phyloP scores from a whole-genome alignment of 371 early-diverging fungal genomes.

The Lichtheimia ornata region DNA sequence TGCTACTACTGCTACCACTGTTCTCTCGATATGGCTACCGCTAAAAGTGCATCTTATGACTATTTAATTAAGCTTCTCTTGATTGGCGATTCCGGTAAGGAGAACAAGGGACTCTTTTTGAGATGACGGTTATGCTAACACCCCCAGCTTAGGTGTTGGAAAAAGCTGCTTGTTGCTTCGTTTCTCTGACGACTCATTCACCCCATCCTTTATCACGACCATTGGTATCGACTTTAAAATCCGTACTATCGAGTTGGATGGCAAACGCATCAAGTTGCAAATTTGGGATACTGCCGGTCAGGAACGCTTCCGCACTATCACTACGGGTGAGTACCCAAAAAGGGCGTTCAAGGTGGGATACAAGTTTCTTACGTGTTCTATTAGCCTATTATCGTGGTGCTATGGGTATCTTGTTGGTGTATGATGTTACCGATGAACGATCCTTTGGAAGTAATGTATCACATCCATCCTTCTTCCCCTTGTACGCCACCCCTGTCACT shows the following conservation, averaged over 20 bases:
- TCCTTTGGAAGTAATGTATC: slow-evolving; percentile 85
- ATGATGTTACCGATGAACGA: slow-evolving; percentile 98
- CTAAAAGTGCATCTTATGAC: slow-evolving; percentile 90
- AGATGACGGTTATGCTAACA: slow-evolving; percentile 3
- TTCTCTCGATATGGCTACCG: slow-evolving; percentile 56
- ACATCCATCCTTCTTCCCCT: no score
- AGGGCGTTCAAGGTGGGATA: background rate
- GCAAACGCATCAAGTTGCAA: slow-evolving; percentile 98
- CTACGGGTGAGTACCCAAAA: slow-evolving; percentile 64
- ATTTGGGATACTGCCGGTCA: slow-evolving; percentile 99
- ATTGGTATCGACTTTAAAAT: slow-evolving; percentile 99
- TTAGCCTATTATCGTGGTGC: slow-evolving; percentile 98
- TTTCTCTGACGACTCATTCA: slow-evolving; percentile 98
- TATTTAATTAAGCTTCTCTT: slow-evolving; percentile 98
- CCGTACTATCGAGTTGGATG: slow-evolving; percentile 97
- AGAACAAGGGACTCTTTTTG: background rate
- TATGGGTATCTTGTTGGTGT: slow-evolving; percentile 98
- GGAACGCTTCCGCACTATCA: slow-evolving; percentile 99
- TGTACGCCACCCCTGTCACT: background rate
- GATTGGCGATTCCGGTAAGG: slow-evolving; percentile 97
- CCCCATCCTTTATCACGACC: slow-evolving; percentile 96
- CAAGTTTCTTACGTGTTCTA: background rate
- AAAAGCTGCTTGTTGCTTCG: slow-evolving; percentile 97
- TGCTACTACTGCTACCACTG: slow-evolving; percentile 16
- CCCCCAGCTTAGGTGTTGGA: slow-evolving; percentile 78